phyloP scores from a whole-genome alignment of 192 early-diverging fungal genomes.

The Coemansia sp. region DNA sequence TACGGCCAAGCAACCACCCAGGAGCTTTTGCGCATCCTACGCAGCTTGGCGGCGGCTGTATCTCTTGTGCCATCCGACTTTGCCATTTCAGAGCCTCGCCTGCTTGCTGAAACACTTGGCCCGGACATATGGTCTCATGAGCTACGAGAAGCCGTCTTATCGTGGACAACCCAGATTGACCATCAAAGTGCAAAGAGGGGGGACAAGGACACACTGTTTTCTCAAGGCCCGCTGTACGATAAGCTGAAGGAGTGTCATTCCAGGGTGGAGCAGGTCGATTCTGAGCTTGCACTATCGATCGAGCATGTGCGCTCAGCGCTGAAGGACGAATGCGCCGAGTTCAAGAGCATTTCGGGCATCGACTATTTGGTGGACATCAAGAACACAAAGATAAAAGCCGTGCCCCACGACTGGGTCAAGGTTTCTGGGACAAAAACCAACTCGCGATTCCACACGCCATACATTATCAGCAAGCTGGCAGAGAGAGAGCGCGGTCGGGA shows the following conservation, averaged over 20 bases:
- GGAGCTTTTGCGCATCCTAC: slow-evolving; percentile 75
- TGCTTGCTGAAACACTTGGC: slow-evolving; percentile 30
- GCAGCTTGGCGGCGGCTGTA: slow-evolving; percentile 57
- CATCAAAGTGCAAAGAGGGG: slow-evolving; percentile 48
- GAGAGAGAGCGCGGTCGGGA: slow-evolving; percentile 62
- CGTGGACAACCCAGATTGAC: slow-evolving; percentile 51
- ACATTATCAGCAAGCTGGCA: slow-evolving; percentile 60
- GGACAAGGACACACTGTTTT: slow-evolving; percentile 62
- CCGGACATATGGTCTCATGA: slow-evolving; percentile 45
- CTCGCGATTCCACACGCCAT: slow-evolving; percentile 34
- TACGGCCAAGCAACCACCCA: slow-evolving; percentile 75
- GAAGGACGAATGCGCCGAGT: slow-evolving; percentile 56
- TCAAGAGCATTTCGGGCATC: slow-evolving; percentile 63
- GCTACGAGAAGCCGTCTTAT: slow-evolving; percentile 33
- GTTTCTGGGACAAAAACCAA: slow-evolving; percentile 54
- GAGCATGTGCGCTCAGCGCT: slow-evolving; percentile 54
- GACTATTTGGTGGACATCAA: slow-evolving; percentile 80
- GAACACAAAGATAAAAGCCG: slow-evolving; percentile 53
- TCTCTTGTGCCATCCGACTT: slow-evolving; percentile 12
- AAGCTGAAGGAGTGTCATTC: slow-evolving; percentile 50
- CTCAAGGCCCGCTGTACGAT: slow-evolving; percentile 54
- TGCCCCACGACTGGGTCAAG: slow-evolving; percentile 74
- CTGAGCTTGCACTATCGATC: slow-evolving; percentile 57
- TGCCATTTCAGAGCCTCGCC: slow-evolving; percentile 21
- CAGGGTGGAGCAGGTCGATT: slow-evolving; percentile 57